Evolutionary conservation across 345 rosid genomes (phyloP).

Genomic region (Populus pruinosa): DNA sequence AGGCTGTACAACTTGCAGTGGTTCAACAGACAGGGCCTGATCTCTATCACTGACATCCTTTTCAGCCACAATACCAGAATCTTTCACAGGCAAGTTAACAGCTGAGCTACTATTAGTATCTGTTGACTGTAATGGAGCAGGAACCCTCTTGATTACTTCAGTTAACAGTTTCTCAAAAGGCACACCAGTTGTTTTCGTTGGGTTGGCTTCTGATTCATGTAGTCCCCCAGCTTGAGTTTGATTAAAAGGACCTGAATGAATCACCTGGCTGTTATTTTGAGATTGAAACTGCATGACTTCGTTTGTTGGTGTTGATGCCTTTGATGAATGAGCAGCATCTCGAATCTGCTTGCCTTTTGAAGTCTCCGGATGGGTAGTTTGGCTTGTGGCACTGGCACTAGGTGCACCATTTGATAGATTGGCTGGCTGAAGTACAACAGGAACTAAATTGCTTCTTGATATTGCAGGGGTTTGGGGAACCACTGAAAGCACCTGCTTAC

Average conservation of each 20-base stretch:
- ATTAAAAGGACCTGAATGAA: slow-evolving; percentile 20
- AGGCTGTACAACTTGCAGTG: slow-evolving; percentile 56
- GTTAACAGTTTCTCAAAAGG: slow-evolving; percentile 63
- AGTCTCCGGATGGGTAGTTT: slow-evolving; percentile 19
- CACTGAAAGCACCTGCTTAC: slow-evolving; percentile 11
- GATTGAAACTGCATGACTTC: slow-evolving; percentile 24
- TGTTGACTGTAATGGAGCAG: slow-evolving; percentile 34
- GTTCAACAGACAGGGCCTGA: slow-evolving; percentile 64
- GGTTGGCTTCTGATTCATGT: slow-evolving; percentile 21
- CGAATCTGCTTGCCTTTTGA: slow-evolving; percentile 34
- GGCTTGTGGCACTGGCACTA: slow-evolving; percentile 12
- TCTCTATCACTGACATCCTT: slow-evolving; percentile 29
- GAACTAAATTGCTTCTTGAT: slow-evolving; percentile 44
- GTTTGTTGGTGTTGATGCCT: slow-evolving; percentile 22
- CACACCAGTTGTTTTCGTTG: slow-evolving; percentile 23
- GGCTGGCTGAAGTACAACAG: slow-evolving; percentile 47
- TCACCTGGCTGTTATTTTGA: slow-evolving; percentile 17
- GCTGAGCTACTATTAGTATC: slow-evolving; percentile 18
- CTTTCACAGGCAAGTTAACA: slow-evolving; percentile 12
- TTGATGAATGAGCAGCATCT: slow-evolving; percentile 30
- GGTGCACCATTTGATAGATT: slow-evolving; percentile 40
- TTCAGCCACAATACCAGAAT: slow-evolving; percentile 11
- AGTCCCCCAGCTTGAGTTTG: not conserved
- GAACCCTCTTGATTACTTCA: slow-evolving; percentile 50
- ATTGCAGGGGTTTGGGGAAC: slow-evolving; percentile 32